phyloP scores from a whole-genome alignment of 257 asterid species.

The Striga asiatica region DNA sequence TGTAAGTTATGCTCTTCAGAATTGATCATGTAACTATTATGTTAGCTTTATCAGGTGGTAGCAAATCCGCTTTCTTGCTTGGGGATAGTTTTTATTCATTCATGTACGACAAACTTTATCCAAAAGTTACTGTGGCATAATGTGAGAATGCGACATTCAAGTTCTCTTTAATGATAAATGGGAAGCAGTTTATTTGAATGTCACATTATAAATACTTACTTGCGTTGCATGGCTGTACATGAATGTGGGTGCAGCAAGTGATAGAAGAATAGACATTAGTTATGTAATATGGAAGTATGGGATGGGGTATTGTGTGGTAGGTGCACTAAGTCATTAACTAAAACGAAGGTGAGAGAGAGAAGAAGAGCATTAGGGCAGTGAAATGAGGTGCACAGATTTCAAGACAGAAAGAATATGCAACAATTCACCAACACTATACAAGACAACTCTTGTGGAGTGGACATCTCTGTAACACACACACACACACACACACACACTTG shows the following conservation, averaged over 20 bases:
- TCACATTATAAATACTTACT: too few relatives aligned
- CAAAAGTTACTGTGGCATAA: slow-evolving; percentile 2
- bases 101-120: slow-evolving; percentile 8
- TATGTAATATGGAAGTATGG: too few relatives aligned
- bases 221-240: too few relatives aligned
- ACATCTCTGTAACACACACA: too few relatives aligned
- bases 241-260: too few relatives aligned
- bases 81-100: slow-evolving; percentile 11
- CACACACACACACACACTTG: too few relatives aligned
- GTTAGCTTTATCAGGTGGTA: slow-evolving; percentile 5
- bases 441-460: not conserved
- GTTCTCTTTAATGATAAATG: not conserved
- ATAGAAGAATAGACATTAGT: too few relatives aligned
- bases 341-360: not conserved
- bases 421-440: not conserved
- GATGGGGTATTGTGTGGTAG: too few relatives aligned
- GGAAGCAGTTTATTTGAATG: not conserved
- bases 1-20: not conserved
- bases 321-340: too few relatives aligned
- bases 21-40: not conserved
- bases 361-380: not conserved
- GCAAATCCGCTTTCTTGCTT: slow-evolving; percentile 2
- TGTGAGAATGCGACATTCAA: not conserved
- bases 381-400: slow-evolving; percentile 5
- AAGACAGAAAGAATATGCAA: slow-evolving; percentile 13